phyloP scores from a whole-genome alignment of 192 early-diverging fungal species.

The Coemansia sp. region DNA sequence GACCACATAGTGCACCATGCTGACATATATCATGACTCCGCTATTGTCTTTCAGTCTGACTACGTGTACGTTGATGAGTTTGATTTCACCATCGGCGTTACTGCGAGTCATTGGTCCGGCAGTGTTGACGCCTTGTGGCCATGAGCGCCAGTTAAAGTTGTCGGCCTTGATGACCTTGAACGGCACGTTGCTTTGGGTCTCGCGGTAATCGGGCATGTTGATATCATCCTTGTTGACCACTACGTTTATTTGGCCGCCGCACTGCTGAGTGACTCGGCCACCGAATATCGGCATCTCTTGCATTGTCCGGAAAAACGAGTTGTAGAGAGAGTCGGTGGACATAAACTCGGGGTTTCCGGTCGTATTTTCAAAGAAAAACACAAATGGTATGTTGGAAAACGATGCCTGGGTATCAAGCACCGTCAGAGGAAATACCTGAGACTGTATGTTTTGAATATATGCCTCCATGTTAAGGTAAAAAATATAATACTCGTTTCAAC shows the following conservation, averaged over 20 bases:
- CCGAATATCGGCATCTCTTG: slow-evolving; percentile 22
- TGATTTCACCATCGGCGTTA: slow-evolving; percentile 20
- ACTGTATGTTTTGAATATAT: slow-evolving; percentile 18
- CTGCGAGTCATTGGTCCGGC: slow-evolving; percentile 27
- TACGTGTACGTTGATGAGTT: slow-evolving; percentile 43
- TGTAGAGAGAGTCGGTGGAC: slow-evolving; percentile 10
- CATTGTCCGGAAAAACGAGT: slow-evolving; percentile 33
- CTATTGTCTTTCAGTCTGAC: slow-evolving; percentile 30
- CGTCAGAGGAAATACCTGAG: slow-evolving; percentile 23
- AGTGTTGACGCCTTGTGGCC: slow-evolving; percentile 35
- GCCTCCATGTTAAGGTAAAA: slow-evolving; percentile 2
- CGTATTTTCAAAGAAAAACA: slow-evolving; percentile 40
- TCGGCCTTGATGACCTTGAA: slow-evolving; percentile 22
- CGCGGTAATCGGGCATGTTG: slow-evolving; percentile 38
- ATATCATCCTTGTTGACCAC: slow-evolving; percentile 27
- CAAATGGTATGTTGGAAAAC: slow-evolving; percentile 48
- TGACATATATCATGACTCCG: slow-evolving; percentile 38
- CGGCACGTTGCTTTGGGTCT: slow-evolving; percentile 18
- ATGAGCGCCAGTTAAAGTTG: slow-evolving; percentile 29
- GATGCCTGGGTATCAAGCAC: slow-evolving; percentile 39
- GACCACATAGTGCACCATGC: slow-evolving; percentile 36
- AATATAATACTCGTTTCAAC: not conserved
- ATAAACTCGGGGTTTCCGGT: slow-evolving; percentile 17
- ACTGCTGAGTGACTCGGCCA: slow-evolving; percentile 11
- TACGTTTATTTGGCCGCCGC: slow-evolving; percentile 22